Evolutionary conservation across 768 basidiomycete species (phyloP), one percentile per base, ranked within the genome.

Genomic region (Naganishia antarctica): DNA sequence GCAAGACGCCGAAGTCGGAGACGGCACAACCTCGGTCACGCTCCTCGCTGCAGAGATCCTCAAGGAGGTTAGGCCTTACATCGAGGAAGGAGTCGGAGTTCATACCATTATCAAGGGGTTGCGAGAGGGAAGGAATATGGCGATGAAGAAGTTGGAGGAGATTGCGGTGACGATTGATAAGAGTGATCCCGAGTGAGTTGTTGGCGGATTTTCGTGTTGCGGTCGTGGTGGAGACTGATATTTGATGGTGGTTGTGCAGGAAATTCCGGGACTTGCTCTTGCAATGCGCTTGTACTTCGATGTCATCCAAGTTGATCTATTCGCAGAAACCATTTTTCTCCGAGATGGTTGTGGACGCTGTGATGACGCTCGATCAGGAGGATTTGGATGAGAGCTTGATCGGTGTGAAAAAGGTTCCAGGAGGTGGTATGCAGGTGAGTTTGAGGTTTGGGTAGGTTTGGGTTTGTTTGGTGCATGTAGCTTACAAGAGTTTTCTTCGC

Each of bases 281-380:
- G 70, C 93, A 96, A 81, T 96, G 92, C 78, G 96, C 96, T 28
- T 87, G 92, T 28, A 99, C 96, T 3, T 94, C 96, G n/a, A 97
- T 98, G 94, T 98, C 96, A 16, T 98, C 94, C 66, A 99, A 98
- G 79, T 85, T 98, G 66, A 97, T 99, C 71, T 94, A 97, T 77
- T 91, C 91, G 15, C 91, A 97, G 80, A 98, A 96, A 74, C 96
- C 94, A 0, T 98, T 98, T 81, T 99, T 99, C 82, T 90, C 93
- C 12, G 86, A 88, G 68, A 98, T 99, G 93, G 96, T 96, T 53
- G 96, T 99, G 49, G 91, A 98, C 73, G 93, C 96, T 40, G 91
- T 99, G 51, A 84, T 87, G 68, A 91, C 86, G 61, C 82, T 98
- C 34, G 93, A 98, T 79, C 91, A 90, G 73, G 84, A 88, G 46